Percentiles rank a stretch among this genome's conserved stretches.
These are phyloP conservation scores for Amyloporia xantha DNA, from an alignment of 768 basidiomycete species.

Conservation along the genomic window DNA sequence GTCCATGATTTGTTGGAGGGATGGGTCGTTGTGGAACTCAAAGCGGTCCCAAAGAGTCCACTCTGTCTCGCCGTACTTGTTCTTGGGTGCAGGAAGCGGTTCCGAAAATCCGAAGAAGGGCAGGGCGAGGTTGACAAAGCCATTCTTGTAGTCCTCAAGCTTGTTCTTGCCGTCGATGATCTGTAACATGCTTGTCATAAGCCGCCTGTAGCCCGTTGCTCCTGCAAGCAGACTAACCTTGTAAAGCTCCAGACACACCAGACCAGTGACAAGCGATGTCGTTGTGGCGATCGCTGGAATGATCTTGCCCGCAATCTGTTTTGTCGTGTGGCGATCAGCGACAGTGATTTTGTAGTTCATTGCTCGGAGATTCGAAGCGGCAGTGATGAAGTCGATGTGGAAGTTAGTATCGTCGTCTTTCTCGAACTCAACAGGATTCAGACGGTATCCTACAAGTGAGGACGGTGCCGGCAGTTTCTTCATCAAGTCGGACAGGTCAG, in stretches of 20 bases:
- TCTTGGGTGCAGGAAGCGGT: constrained; percentile 83
- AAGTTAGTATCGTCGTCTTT: constrained; percentile 98
- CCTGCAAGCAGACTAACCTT: constrained; percentile 48
- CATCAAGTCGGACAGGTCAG: constrained; percentile 48
- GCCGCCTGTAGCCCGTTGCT: neutral
- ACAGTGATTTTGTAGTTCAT: constrained; percentile 86
- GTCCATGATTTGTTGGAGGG: constrained; percentile 74
- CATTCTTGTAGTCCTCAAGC: constrained; percentile 95
- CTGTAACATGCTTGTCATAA: constrained; percentile 35
- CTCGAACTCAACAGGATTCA: constrained; percentile 95
- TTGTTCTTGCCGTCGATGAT: constrained; percentile 93
- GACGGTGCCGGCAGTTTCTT: constrained; percentile 82
- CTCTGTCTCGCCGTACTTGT: constrained; percentile 80
- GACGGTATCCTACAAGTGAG: constrained; percentile 90
- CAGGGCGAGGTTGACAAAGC: constrained; percentile 93
- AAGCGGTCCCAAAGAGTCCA: constrained; percentile 99
- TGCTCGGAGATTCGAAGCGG: constrained; percentile 93
- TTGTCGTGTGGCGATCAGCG: constrained; percentile 89
- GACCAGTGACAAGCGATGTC: constrained; percentile 89
- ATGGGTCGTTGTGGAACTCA: constrained; percentile 85
- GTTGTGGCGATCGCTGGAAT: constrained; percentile 99
- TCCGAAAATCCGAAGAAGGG: constrained; percentile 99
- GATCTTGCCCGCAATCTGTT: constrained; percentile 98
- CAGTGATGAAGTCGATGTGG: constrained; percentile 98
- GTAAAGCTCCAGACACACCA: constrained; percentile 95